Conservation (phyloP, 129 eudicot species). For the Flaveria ramosissima region DNA sequence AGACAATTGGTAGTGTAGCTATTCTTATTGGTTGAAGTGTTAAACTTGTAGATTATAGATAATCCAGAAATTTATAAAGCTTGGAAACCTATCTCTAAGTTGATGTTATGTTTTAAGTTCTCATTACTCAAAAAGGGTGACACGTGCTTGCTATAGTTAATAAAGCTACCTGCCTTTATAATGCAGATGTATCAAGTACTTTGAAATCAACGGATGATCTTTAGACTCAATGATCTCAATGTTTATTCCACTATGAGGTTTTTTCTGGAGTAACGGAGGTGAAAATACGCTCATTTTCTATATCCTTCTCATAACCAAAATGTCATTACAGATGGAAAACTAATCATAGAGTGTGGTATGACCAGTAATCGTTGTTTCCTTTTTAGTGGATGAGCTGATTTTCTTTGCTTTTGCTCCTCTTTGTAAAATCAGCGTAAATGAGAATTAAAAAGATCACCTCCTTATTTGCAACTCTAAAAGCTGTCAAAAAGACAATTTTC, state of each 20-base stretch:
- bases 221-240: not conserved
- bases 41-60: conserved; percentile 1
- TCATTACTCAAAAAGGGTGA: not conserved
- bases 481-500: conserved; percentile 13
- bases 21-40: not conserved
- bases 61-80: not conserved
- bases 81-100: conserved; percentile 1
- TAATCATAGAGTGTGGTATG: not conserved
- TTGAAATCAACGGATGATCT: not conserved
- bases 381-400: not conserved
- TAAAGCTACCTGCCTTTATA: conserved; percentile 11
- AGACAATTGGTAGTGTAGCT: not conserved
- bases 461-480: conserved; percentile 1
- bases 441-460: not conserved
- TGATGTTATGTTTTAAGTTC: not conserved
- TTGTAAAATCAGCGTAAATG: not conserved
- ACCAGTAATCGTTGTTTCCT: not conserved
- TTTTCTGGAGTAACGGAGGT: not conserved
- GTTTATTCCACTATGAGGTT: not conserved
- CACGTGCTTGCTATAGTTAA: not conserved
- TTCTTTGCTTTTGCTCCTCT: not conserved
- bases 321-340: not conserved
- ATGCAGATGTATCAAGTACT: not conserved
- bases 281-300: not conserved
- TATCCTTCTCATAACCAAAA: not conserved